Evolutionary conservation across 2,329 filamentous ascomycete genomes (phyloP), one percentile per base, ranked within the genome.

Genomic region (Ploettnerulaceae sp.): DNA sequence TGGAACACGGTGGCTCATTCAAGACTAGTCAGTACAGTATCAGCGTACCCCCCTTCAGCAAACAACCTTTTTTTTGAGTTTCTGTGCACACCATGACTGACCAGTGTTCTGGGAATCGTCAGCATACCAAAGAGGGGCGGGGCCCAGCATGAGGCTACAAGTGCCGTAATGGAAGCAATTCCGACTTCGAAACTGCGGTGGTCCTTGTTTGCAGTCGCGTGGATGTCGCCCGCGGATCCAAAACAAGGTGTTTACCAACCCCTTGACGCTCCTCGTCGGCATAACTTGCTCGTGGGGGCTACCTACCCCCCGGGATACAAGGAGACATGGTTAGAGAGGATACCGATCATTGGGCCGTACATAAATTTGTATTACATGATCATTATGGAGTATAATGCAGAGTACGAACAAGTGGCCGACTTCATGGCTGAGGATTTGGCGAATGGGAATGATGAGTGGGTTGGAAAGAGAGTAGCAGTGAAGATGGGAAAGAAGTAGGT

Each of bases 401-500:
- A 63, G 9, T 61, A 69, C 7, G 68, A 71, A 49, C 62, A 67
- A 45, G 64, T 66, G 47, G 69, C 68, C 2, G 69, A 70, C n/a
- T 67, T 70, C 36, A 61, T 71, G 33, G 67, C 67, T 9, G 59
- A 53, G 34, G 68, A 71, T 55, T 56, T 71, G 34, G 64, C 62
- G 47, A 57, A 25, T 24, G 40, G 35, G 1, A 55, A 61, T 31
- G 61, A 59, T 18, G 49, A 54, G 33, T 68, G 63, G 58, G 57
- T 60, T 44, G 65, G 66, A 20, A 57, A 49, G 37, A 61, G 54
- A 15, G 68, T 70, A 2, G 66, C 64, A 14, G 48, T 68, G 21
- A 68, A 53, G 32, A 49, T 54, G 25, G 26, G 14, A 6, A 41
- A 41, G 45, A 49, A 52, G 31, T 33, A 44, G 22, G 41, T 33